These are phyloP conservation scores for Chimonanthus praecox DNA, from an alignment of 164 flowering plant genomes.

Conservation along the genomic window DNA sequence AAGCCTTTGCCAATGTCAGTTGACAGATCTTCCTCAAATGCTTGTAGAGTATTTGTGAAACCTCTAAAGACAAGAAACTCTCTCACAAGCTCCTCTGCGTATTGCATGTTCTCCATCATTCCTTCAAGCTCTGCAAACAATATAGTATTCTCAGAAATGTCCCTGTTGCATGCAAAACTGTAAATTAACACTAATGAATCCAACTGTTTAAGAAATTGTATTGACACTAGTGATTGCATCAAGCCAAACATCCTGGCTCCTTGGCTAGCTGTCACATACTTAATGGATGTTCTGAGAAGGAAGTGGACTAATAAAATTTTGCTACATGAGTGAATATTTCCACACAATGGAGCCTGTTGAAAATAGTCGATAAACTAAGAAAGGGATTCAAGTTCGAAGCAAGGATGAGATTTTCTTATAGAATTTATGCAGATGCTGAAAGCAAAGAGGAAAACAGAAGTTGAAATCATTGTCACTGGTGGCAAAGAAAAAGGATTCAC, in stretches of 20 bases:
- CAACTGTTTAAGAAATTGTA: neutral
- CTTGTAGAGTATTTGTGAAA: slow-evolving; percentile 69
- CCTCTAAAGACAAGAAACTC: slow-evolving; percentile 91
- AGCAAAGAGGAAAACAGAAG: too few relatives aligned
- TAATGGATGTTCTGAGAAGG: too few relatives aligned
- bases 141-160: neutral
- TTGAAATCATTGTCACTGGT: too few relatives aligned
- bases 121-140: neutral
- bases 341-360: too few relatives aligned
- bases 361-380: too few relatives aligned
- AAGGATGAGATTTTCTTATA: too few relatives aligned
- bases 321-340: too few relatives aligned
- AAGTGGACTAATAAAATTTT: too few relatives aligned
- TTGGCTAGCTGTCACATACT: too few relatives aligned
- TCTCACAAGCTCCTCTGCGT: slow-evolving; percentile 85
- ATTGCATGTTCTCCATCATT: slow-evolving; percentile 78
- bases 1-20: slow-evolving; percentile 87
- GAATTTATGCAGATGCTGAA: too few relatives aligned
- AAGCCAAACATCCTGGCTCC: neutral
- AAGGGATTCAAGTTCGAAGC: too few relatives aligned
- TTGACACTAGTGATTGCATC: neutral
- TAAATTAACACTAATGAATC: neutral
- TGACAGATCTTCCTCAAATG: slow-evolving; percentile 59
- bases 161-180: neutral
- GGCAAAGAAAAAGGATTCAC: too few relatives aligned